phyloP scores from a whole-genome alignment of 768 basidiomycete genomes.

The Hortiboletus flavorubellus region DNA sequence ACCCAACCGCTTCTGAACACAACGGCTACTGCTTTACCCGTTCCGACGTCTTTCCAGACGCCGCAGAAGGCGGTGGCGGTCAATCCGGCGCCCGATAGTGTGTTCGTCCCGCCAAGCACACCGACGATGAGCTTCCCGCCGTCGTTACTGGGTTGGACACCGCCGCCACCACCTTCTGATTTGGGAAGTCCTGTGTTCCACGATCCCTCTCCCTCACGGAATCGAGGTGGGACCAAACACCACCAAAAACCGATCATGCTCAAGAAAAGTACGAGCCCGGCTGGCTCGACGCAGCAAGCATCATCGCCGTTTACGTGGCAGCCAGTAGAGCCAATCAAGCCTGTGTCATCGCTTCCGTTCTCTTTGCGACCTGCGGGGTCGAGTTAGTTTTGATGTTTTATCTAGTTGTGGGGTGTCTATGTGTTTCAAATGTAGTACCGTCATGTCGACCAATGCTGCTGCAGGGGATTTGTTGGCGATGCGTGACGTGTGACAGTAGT shows the following conservation, averaged over 20 bases:
- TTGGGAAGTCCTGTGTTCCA: constrained; percentile 12
- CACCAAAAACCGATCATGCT: constrained; percentile 35
- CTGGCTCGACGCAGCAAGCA: neutral
- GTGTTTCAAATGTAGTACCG: neutral
- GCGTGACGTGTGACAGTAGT: no score
- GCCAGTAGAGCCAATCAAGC: constrained; percentile 23
- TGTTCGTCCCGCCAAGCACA: constrained; percentile 14
- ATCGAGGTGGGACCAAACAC: constrained; percentile 26
- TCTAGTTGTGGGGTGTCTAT: neutral
- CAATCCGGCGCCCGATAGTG: constrained; percentile 4
- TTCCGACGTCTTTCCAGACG: constrained; percentile 27
- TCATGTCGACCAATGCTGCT: no score
- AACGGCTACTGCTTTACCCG: constrained; percentile 33
- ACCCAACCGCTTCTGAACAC: constrained; percentile 66
- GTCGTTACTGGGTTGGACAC: constrained; percentile 22
- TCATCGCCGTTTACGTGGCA: constrained; percentile 21
- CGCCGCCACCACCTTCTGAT: constrained; percentile 17
- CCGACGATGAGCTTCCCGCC: constrained; percentile 26
- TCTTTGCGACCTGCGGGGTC: constrained; percentile 19
- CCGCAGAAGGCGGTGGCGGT: constrained; percentile 24
- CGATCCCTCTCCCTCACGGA: constrained; percentile 23
- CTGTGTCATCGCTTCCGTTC: constrained; percentile 25
- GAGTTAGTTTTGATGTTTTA: neutral
- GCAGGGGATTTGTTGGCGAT: no score
- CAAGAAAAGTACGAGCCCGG: constrained; percentile 24